Base-by-base conservation (phyloP, 176 grass and related monocot genomes). In the Eleusine coracana region DNA sequence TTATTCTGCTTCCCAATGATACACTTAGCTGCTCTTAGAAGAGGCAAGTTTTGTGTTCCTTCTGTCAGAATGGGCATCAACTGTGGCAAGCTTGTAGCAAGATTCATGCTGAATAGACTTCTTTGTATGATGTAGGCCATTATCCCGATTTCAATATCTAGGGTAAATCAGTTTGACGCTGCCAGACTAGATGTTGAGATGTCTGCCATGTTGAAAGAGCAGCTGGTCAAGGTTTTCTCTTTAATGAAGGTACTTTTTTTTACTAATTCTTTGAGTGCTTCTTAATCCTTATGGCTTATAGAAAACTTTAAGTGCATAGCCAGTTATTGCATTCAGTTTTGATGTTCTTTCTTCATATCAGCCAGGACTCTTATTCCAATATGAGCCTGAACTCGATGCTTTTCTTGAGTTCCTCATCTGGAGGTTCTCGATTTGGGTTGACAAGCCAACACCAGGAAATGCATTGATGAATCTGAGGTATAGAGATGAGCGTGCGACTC, bases 381-480 rank as follows among this genome's bases (percentile, higher is more conserved):
- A 98, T 74, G 96, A 98, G 69, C 92, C 93, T 52, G 93, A 98
- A 72, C 89, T 98, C 17, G 96, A 98, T 88, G 92, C 96, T 73
- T 98, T 98, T 81, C 89, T 98, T 2, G 92, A 98, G 85, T 95
- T 95, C 74, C 92, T 98, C 68, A 93, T 98, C 54, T 98, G 96
- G 96, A 95, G 91, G 84, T 98, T 98, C 87, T 98, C 96, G 9
- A 95, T 98, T 85, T 98, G 96, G 96, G 92, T 95, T 46, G 96
- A 98, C 74, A 98, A 95, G 77, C 89, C 96, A n/a, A 98, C 96
- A 44, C 96, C 96, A 6, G 96, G 96, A 46, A 98, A 98, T 88
- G 90, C 85, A 12, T 84, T 98, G 29, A 98, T 98, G 96, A 98
- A 95, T 77, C 81, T 98, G 74, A 92, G 96, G 67, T 98, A 98